These are phyloP conservation scores for Fusarium burgessii DNA, from an alignment of 2,329 filamentous ascomycete species.

Conservation along the genomic window DNA sequence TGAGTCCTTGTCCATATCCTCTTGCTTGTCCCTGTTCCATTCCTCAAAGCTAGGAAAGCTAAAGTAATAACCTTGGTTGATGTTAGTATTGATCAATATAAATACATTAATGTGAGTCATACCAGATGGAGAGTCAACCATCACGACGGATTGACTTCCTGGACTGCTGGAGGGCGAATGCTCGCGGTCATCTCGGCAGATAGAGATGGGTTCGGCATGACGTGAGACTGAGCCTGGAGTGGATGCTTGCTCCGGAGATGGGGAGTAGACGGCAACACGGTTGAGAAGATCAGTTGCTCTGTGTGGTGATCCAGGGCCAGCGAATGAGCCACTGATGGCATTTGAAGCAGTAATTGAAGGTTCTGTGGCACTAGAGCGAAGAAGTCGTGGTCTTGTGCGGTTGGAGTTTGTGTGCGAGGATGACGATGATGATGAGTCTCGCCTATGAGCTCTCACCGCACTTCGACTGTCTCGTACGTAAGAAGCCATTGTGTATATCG, in stretches of 20 bases:
- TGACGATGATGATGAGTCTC: constrained; percentile 45
- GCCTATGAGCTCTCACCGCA: constrained; percentile 43
- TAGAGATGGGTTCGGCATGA: constrained; percentile 40
- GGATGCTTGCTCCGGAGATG: constrained; percentile 38
- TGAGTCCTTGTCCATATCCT: constrained; percentile 41
- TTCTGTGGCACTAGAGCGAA: constrained; percentile 67
- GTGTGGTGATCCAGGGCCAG: constrained; percentile 61
- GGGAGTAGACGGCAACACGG: constrained; percentile 63
- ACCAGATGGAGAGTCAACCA: constrained; percentile 48
- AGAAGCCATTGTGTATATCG: constrained; percentile 40
- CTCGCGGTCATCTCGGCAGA: constrained; percentile 39
- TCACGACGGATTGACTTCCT: constrained; percentile 40
- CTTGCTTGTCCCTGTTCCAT: constrained; percentile 62
- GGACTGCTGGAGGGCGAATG: constrained; percentile 38
- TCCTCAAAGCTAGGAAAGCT: constrained; percentile 81
- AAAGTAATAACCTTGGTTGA: constrained; percentile 66
- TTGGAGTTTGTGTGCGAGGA: constrained; percentile 40
- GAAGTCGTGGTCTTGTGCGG: constrained; percentile 63
- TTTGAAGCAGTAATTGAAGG: constrained; percentile 69
- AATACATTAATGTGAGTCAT: constrained; percentile 1
- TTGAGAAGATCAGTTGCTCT: constrained; percentile 67
- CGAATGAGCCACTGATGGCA: constrained; percentile 63
- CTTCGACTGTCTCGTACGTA: constrained; percentile 44
- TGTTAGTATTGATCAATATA: constrained; percentile 51
- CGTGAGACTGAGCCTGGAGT: constrained; percentile 36